A percentile compares a stretch with the other conserved stretches of the same genome.
Evolutionary conservation across 345 rosid genomes (phyloP).

Genomic region (Salix exigua): DNA sequence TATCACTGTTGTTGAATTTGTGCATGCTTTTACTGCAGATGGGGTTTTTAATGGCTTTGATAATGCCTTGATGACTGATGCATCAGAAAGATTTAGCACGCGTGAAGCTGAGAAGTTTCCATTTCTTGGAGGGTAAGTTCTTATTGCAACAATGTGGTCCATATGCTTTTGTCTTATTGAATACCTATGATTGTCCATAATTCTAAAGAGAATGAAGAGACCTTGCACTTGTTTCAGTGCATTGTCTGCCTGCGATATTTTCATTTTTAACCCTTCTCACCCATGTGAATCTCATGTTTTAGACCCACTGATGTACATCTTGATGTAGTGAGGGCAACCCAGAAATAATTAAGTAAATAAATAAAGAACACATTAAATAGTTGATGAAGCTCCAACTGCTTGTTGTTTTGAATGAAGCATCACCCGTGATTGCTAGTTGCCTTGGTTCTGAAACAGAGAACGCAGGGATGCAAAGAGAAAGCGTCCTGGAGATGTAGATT

Average conservation of each 20-base stretch:
- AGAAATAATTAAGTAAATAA: background rate
- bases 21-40: constrained; percentile 36
- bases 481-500: constrained; percentile 64
- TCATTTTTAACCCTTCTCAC: background rate
- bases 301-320: background rate
- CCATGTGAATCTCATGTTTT: background rate
- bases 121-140: constrained; percentile 78
- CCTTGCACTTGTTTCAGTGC: background rate
- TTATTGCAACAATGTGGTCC: constrained; percentile 11
- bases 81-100: constrained; percentile 55
- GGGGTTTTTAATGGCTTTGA: constrained; percentile 37
- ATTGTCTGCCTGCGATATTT: background rate
- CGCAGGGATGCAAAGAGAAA: constrained; percentile 66
- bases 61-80: constrained; percentile 43
- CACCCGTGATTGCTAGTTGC: background rate
- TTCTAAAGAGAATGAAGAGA: background rate
- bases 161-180: background rate
- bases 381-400: background rate
- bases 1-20: constrained; percentile 14
- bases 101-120: constrained; percentile 72
- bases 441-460: constrained; percentile 40
- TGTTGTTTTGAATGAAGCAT: background rate
- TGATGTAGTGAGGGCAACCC: background rate
- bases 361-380: background rate
- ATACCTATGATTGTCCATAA: background rate